phyloP scores from a whole-genome alignment of 345 rosid genomes.

The Eucalyptus albens region DNA sequence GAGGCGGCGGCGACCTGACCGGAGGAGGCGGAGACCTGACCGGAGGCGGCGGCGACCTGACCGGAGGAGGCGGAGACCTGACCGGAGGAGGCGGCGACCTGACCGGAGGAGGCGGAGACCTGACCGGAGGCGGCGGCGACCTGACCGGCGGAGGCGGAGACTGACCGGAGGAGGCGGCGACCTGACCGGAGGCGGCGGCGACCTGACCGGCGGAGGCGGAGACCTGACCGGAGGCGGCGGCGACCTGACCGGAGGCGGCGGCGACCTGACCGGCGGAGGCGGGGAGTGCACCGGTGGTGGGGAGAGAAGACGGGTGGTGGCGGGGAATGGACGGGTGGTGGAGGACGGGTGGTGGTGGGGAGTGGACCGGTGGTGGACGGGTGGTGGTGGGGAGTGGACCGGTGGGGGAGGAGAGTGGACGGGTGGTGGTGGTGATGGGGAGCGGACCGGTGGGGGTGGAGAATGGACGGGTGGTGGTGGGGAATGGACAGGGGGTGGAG shows the following conservation, averaged over 20 bases:
- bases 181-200: background rate
- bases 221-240: background rate
- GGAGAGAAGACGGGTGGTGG: background rate
- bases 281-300: background rate
- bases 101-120: conserved; percentile 11
- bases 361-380: background rate
- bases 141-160: background rate
- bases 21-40: background rate
- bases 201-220: conserved; percentile 12
- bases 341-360: background rate
- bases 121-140: conserved; percentile 15
- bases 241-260: background rate
- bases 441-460: background rate
- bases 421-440: background rate
- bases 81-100: background rate
- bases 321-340: conserved; percentile 4
- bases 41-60: background rate
- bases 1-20: conserved; percentile 6
- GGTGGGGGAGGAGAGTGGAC: background rate
- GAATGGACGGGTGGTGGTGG: background rate
- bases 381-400: conserved; percentile 3
- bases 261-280: conserved; percentile 8
- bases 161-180: conserved; percentile 10
- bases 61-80: conserved; percentile 6
- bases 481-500: background rate